Base-by-base conservation (phyloP, 2,329 filamentous ascomycete species). In the Penicillium sp. region DNA sequence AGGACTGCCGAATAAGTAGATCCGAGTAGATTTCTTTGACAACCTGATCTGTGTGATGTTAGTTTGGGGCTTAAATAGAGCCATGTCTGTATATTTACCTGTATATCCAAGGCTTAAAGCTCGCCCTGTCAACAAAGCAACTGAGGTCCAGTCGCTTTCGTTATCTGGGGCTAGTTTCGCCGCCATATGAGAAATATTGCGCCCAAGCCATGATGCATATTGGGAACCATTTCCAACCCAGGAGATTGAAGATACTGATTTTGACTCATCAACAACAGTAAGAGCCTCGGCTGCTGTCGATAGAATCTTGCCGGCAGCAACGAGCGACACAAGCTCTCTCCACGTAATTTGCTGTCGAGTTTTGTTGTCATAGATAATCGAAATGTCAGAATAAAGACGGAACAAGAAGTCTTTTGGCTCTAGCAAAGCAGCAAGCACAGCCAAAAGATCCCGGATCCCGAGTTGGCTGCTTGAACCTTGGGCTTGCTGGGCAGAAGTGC, bases 181-280 rank as follows among this genome's bases (percentile, higher is more conserved):
- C 34, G 68, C 71, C 65, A 82, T 72, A 19, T 68, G 59, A 34
- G 73, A 77, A 49, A 94, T 78, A 68, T 87, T 90, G 15, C 73
- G 74, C 2, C 86, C 88, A 39, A 96, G 73, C 92, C 92, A 96
- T 31, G 75, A 74, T 13, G 84, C 82, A 74, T 90, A 96, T 19
- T 81, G 71, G 27, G 78, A 78, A 4, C 88, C 87, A 61, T 87
- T 82, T 0, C 84, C 80, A 34, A 90, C 67, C 90, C 91, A 95
- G 1, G 71, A 64, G 50, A 68, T 56, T 23, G 69, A 63, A 56
- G 61, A 55, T 47, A 63, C 29, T 46, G 62, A 29, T 40, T 65
- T 66, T 13, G 66, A 53, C 6, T 72, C 65, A 56, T 73, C 72
- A 21, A 74, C 60, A n/a, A 76, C 61, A 53, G 71, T 65, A 51